These are phyloP conservation scores for Tolypocladium cylindrosporum DNA, from an alignment of 2,329 filamentous ascomycete species.

Conservation along the genomic window DNA sequence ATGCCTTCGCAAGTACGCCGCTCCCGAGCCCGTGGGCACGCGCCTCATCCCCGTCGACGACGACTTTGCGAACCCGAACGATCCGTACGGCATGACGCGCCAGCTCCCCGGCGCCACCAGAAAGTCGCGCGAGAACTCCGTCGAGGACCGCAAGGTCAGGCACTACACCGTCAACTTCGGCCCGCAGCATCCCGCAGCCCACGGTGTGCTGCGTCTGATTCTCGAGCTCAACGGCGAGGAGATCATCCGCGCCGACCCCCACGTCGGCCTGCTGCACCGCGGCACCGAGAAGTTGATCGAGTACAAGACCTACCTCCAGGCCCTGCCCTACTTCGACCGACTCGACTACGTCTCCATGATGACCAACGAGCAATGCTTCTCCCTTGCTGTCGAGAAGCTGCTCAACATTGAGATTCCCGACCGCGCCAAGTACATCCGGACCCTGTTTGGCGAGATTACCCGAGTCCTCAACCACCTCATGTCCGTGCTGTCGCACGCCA, in stretches of 20 bases:
- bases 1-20: slow-evolving; percentile 51
- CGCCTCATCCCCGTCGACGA: slow-evolving; percentile 56
- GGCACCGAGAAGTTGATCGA: slow-evolving; percentile 99
- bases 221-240: slow-evolving; percentile 96
- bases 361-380: slow-evolving; percentile 98
- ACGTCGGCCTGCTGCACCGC: slow-evolving; percentile 91
- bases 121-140: slow-evolving; percentile 36
- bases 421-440: slow-evolving; percentile 93
- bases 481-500: slow-evolving; percentile 93
- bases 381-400: slow-evolving; percentile 93
- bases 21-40: slow-evolving; percentile 40
- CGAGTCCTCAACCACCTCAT: slow-evolving; percentile 94
- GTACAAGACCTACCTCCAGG: slow-evolving; percentile 99
- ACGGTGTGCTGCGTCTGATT: slow-evolving; percentile 96
- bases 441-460: slow-evolving; percentile 90
- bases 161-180: slow-evolving; percentile 99
- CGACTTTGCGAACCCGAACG: slow-evolving; percentile 45
- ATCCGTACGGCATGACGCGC: slow-evolving; percentile 37
- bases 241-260: slow-evolving; percentile 91
- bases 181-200: slow-evolving; percentile 94
- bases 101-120: slow-evolving; percentile 31
- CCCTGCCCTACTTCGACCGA: slow-evolving; percentile 95
- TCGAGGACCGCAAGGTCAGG: slow-evolving; percentile 71
- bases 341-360: slow-evolving; percentile 99
- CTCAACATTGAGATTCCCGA: slow-evolving; percentile 94